phyloP scores from a whole-genome alignment of 306 rosid species.

The Pachyrhizus erosus region DNA sequence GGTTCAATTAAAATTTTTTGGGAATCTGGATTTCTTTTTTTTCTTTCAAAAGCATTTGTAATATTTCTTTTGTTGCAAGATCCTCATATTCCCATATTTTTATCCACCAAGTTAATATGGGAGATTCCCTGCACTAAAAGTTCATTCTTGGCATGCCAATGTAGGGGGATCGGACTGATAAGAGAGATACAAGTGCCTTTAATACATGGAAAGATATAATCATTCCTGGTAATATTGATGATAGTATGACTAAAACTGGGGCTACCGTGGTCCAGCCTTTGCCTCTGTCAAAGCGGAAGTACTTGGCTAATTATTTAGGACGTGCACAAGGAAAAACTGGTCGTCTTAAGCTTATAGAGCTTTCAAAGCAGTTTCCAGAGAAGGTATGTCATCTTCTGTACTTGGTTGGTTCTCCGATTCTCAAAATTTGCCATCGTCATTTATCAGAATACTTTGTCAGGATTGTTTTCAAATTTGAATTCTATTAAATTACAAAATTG shows the following conservation, averaged over 20 bases:
- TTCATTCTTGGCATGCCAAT: slow-evolving; percentile 43
- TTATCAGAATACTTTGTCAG: slow-evolving; percentile 5
- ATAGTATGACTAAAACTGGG: slow-evolving; percentile 67
- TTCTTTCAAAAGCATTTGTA: neutral
- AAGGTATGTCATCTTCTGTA: slow-evolving; percentile 63
- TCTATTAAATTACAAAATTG: slow-evolving; percentile 6
- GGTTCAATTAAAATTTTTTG: neutral
- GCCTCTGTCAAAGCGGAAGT: slow-evolving; percentile 83
- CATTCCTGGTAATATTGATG: slow-evolving; percentile 95
- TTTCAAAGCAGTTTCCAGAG: slow-evolving; percentile 78
- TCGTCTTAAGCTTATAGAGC: slow-evolving; percentile 84
- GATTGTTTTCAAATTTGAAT: neutral
- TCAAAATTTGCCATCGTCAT: slow-evolving; percentile 9
- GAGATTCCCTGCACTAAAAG: slow-evolving; percentile 11
- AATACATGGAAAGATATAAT: slow-evolving; percentile 98
- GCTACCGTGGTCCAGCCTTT: slow-evolving; percentile 65
- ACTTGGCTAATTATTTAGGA: slow-evolving; percentile 89
- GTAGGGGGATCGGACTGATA: slow-evolving; percentile 97
- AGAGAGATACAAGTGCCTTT: slow-evolving; percentile 86
- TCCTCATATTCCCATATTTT: slow-evolving; percentile 16
- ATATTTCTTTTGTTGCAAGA: slow-evolving; percentile 10
- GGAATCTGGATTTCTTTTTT: neutral
- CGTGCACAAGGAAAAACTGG: slow-evolving; percentile 97
- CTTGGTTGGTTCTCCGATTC: slow-evolving; percentile 26
- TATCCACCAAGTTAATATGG: neutral